Evolutionary conservation across 148 eudicot species (phyloP), one percentile per base, ranked within the genome.

Genomic region (Chenopodium album): DNA sequence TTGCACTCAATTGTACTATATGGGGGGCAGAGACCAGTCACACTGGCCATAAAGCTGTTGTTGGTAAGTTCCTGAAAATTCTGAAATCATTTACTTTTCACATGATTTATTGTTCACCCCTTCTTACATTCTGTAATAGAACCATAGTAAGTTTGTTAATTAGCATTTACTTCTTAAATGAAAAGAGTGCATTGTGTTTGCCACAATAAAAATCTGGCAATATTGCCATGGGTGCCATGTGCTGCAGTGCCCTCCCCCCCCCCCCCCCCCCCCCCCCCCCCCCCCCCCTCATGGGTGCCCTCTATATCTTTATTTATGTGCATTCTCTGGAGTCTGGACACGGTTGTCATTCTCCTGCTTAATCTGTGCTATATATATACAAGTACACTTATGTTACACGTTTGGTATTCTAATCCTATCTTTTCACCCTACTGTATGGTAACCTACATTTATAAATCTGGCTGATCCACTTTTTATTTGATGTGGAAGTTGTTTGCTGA

Each of bases 1-100:
- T 89, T 65, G 81, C 90, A 50, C 85, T 91, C 46, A 68, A 84
- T 67, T 87, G 89, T 77, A 93, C 98, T 72, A 80, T 93, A 72
- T 95, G 97, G 96, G 80, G 90, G 73, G 94, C 92, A 56, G 97
- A 90, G 80, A 87, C 87, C 84, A 84, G 84, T 75, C 85, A 81
- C 79, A 80, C 78, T 86, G 90, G 89, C 56, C 88, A 81, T 62
- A 93, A 76, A 85, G 94, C 93, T 69, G 90, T 87, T 59, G 86
- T 93, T 75, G 98, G 98, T 85, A 85, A 89, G 92, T 87, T 84
- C 29, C 76, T 67, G 48, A 46, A 44, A 32, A 37, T 59, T 65
- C 9, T 56, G 52, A 11, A 19, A 20, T 2, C 14, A 3, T 74
- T 7, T 73, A 34, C 56, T 74, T 62, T 26, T 46, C 29, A 19